phyloP scores from a whole-genome alignment of 2,329 filamentous ascomycete species.

The Colletotrichum brevisporum region DNA sequence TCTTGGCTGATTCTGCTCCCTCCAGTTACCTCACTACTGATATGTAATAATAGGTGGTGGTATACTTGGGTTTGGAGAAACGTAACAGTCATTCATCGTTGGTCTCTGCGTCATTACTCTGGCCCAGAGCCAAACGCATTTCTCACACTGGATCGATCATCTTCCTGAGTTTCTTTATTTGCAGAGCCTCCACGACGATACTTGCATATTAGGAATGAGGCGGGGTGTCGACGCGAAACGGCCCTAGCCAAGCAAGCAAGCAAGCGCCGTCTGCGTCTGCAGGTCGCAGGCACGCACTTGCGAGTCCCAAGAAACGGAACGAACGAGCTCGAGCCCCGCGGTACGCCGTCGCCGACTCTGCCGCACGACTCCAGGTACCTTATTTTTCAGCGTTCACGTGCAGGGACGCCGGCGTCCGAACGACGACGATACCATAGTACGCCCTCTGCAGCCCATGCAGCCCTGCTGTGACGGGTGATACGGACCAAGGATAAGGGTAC shows the following conservation, averaged over 20 bases:
- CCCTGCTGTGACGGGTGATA: slow-evolving; percentile 21
- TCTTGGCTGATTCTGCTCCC: neutral
- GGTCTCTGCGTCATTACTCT: neutral
- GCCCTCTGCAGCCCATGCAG: slow-evolving; percentile 22
- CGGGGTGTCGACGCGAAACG: slow-evolving; percentile 31
- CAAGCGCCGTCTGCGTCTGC: slow-evolving; percentile 10
- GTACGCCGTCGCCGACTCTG: neutral
- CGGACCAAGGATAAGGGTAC: too few species aligned
- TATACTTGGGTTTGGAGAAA: too few species aligned
- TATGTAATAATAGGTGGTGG: too few species aligned
- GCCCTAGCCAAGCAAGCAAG: slow-evolving; percentile 32
- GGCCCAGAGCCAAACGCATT: neutral
- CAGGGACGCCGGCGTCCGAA: neutral
- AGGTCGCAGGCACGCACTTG: slow-evolving; percentile 9
- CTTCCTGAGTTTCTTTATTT: slow-evolving; percentile 13
- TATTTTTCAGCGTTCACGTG: slow-evolving; percentile 4
- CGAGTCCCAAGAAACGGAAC: slow-evolving; percentile 1
- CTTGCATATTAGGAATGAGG: neutral
- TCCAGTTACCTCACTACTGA: neutral
- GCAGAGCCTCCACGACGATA: neutral
- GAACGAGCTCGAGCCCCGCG: slow-evolving; percentile 11
- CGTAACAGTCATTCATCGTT: neutral
- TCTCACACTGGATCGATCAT: slow-evolving; percentile 15
- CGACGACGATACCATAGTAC: slow-evolving; percentile 5
- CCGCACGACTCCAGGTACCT: neutral